Evolutionary conservation across 441 rosid genomes (phyloP).

Genomic region (Pelargonium australe): DNA sequence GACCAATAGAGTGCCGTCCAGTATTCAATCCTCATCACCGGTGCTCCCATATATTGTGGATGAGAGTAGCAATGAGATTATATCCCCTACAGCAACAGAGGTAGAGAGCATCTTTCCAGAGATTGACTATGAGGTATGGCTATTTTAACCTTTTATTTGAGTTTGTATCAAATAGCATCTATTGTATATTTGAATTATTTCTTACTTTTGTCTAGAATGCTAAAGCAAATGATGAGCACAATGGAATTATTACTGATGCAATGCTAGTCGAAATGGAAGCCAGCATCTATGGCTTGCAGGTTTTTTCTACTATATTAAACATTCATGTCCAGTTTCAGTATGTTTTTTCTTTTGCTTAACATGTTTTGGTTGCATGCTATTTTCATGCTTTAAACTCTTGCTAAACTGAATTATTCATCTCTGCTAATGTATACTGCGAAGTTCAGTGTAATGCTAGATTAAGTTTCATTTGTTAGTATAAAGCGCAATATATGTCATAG

Average conservation of each 20-base stretch:
- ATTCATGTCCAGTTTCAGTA: not conserved
- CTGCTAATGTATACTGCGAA: not conserved
- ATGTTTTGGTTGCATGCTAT: not conserved
- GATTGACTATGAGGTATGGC: slow-evolving; percentile 30
- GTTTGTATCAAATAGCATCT: slow-evolving; percentile 11
- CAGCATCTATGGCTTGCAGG: slow-evolving; percentile 76
- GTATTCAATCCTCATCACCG: slow-evolving; percentile 25
- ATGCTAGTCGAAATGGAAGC: slow-evolving; percentile 77
- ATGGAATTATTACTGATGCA: slow-evolving; percentile 35
- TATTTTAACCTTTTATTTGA: slow-evolving; percentile 1
- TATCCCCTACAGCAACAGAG: slow-evolving; percentile 25
- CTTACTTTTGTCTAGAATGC: slow-evolving; percentile 34
- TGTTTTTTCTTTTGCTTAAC: not conserved
- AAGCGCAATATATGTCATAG: no score
- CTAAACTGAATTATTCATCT: slow-evolving; percentile 6
- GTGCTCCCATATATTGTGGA: slow-evolving; percentile 21
- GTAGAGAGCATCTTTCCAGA: slow-evolving; percentile 23
- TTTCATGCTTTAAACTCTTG: slow-evolving; percentile 4
- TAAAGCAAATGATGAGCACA: slow-evolving; percentile 27
- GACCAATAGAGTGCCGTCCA: slow-evolving; percentile 16
- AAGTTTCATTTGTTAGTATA: no score
- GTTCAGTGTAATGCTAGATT: no score
- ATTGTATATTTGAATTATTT: slow-evolving; percentile 13
- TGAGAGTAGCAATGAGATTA: slow-evolving; percentile 28
- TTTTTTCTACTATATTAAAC: slow-evolving; percentile 22